Evolutionary conservation across 192 early-diverging fungal species (phyloP), one percentile per base, ranked within the genome.

Genomic region (Coemansia sp.): DNA sequence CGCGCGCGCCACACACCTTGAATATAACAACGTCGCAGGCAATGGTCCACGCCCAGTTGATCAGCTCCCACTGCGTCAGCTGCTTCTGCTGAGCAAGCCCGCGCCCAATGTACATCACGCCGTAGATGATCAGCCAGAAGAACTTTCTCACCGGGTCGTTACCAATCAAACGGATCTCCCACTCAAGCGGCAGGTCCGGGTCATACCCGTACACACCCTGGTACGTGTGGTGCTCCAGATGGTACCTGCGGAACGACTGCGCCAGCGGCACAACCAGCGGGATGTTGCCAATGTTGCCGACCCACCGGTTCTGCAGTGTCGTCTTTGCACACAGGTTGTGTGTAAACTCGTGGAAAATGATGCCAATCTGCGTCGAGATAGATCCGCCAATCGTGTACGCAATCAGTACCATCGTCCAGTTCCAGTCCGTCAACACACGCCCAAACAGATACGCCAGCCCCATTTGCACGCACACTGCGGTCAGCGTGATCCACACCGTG

Each of bases 211-310:
- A 88, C 15, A 97, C 95, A 18, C 96, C 96, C 83, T 97, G 95
- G 83, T 89, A 96, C n/a, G 92, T 92, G 84, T 98, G 96, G 77
- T 98, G 96, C 78, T 97, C 96, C 63, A 97, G 85, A 80, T 98
- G 96, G 71, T 92, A 92, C 6, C 91, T 85, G 57, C 92, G 89
- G 84, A 93, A 93, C 21, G 92, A 93, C 72, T 87, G 86, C 21
- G 91, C 90, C 33, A 93, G 86, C 7, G 92, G 92, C 9, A 92
- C 88, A 2, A 89, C 89, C 66, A 98, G 88, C 63, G 89, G 88
- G 53, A 96, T 86, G 86, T 98, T 98, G 65, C 90, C 93, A 23
- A 94, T 64, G 62, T 93, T 81, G 12, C 92, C 94, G 5, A 93
- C 85, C 64, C 91, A 81, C 62, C 93, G 88, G 87, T 98, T 97